Evolutionary conservation across 306 rosid genomes (phyloP).

Genomic region (Hippophae gyantsensis): DNA sequence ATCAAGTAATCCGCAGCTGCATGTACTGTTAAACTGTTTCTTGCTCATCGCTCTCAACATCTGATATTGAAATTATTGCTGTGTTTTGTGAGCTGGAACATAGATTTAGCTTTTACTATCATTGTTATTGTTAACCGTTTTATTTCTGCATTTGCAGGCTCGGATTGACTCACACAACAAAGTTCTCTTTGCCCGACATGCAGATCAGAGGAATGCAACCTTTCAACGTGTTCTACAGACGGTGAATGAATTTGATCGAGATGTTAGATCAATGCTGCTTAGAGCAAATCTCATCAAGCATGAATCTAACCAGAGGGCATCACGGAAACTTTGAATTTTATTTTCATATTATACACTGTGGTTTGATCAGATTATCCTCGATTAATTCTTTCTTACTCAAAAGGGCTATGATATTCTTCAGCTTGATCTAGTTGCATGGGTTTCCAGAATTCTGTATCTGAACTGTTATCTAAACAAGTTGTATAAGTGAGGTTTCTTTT

Average conservation of each 20-base stretch:
- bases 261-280: constrained; percentile 79
- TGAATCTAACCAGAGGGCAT: constrained; percentile 50
- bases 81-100: no score
- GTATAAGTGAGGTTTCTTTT: no score
- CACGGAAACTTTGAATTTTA: constrained; percentile 52
- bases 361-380: constrained; percentile 12
- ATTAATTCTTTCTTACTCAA: not conserved
- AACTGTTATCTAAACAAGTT: no score
- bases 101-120: not conserved
- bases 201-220: constrained; percentile 93
- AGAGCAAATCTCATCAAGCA: constrained; percentile 87
- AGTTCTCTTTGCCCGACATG: constrained; percentile 88
- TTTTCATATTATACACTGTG: constrained; percentile 4
- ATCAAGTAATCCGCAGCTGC: no score
- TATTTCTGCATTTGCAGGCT: constrained; percentile 47
- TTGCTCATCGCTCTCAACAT: no score
- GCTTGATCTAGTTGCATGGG: no score
- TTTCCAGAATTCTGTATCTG: no score
- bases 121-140: not conserved
- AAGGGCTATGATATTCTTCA: no score
- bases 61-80: no score
- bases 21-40: no score
- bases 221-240: constrained; percentile 87
- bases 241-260: constrained; percentile 73
- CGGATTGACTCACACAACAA: constrained; percentile 99